phyloP scores from a whole-genome alignment of 768 basidiomycete species.

The Phanerodontia chrysosporium region DNA sequence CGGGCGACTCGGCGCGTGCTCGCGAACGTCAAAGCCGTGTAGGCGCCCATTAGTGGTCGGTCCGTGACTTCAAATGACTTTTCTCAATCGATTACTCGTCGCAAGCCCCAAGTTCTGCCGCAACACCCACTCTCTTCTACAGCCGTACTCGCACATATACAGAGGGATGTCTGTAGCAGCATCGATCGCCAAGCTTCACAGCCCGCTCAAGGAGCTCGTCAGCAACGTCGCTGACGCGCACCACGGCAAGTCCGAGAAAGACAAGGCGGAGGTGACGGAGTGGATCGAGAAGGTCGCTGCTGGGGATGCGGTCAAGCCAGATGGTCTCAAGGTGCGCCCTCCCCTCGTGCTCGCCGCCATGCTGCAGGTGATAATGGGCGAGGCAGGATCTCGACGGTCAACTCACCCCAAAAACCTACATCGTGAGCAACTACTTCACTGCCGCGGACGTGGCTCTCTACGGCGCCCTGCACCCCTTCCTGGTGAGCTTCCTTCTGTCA shows the following conservation, averaged over 20 bases:
- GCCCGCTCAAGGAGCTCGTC: conserved; percentile 47
- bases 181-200: conserved; percentile 22
- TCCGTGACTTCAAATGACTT: conserved; percentile 14
- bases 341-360: neutral
- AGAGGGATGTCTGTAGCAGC: conserved; percentile 25
- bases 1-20: no score
- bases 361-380: neutral
- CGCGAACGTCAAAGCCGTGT: neutral
- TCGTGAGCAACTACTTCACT: conserved; percentile 80
- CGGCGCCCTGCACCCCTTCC: conserved; percentile 76
- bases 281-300: conserved; percentile 68
- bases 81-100: conserved; percentile 9
- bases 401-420: conserved; percentile 75
- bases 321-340: conserved; percentile 44
- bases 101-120: conserved; percentile 7
- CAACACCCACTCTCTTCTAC: neutral
- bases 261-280: conserved; percentile 55
- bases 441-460: conserved; percentile 91
- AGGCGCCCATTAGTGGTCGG: neutral
- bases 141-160: neutral
- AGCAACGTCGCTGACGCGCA: conserved; percentile 21
- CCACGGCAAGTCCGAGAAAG: conserved; percentile 55
- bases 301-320: conserved; percentile 44
- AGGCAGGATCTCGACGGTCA: conserved; percentile 65
- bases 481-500: conserved; percentile 50